Conservation (phyloP, 805 yeast genomes). For the Tetrapisispora taiwanensis region DNA sequence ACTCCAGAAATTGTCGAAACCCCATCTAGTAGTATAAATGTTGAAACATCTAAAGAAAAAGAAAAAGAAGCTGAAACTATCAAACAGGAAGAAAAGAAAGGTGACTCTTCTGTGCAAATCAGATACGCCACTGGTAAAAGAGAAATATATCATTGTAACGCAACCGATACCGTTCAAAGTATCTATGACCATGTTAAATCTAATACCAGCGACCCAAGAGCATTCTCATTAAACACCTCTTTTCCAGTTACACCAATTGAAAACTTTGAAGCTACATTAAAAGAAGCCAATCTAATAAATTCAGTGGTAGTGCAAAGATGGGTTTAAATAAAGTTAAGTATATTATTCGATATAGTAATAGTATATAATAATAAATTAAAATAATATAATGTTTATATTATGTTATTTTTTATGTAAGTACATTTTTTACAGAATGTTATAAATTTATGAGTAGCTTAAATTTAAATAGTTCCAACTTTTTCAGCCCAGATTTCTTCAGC, state of each 20-base stretch:
- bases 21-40: conserved; percentile 2
- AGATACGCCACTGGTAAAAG: conserved; percentile 77
- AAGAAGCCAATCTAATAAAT: conserved; percentile 66
- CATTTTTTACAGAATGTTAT: neutral
- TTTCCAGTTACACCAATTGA: conserved; percentile 73
- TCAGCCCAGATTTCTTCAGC: conserved; percentile 75
- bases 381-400: too few relatives aligned
- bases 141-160: conserved; percentile 50
- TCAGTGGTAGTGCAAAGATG: conserved; percentile 90
- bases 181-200: conserved; percentile 60
- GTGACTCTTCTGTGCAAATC: conserved; percentile 71
- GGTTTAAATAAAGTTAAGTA: conserved; percentile 26
- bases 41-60: conserved; percentile 8
- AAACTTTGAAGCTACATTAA: conserved; percentile 46
- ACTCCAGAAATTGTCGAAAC: conserved; percentile 6
- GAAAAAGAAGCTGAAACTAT: conserved; percentile 7
- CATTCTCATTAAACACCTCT: conserved; percentile 62
- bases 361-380: neutral
- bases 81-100: conserved; percentile 26
- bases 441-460: neutral
- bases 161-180: conserved; percentile 52
- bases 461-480: conserved; percentile 24
- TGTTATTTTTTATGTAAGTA: neutral
- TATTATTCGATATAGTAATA: neutral
- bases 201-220: conserved; percentile 37